Evolutionary conservation across 2,329 filamentous ascomycete species (phyloP).

Genomic region (Botryosphaeria agaves): DNA sequence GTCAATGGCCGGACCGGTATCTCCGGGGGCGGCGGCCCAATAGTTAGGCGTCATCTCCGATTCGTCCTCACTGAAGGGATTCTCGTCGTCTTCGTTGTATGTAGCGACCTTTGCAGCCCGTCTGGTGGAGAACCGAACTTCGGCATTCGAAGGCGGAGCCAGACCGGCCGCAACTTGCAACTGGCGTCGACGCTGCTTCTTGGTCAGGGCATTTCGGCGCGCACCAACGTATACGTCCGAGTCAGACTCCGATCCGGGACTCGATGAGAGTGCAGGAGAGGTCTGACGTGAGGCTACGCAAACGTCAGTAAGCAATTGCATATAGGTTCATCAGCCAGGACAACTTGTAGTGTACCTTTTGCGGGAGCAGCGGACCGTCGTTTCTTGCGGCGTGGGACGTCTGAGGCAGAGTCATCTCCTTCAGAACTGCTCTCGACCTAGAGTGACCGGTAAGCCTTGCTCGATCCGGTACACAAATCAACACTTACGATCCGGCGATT

Average conservation of each 20-base stretch:
- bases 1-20: conserved; percentile 75
- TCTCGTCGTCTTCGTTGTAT: conserved; percentile 50
- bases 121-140: conserved; percentile 83
- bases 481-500: conserved; percentile 40
- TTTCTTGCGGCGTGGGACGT: conserved; percentile 41
- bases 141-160: conserved; percentile 48
- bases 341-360: conserved; percentile 33
- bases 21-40: conserved; percentile 52
- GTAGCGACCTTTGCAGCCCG: conserved; percentile 59
- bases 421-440: conserved; percentile 42
- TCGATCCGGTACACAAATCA: conserved; percentile 1
- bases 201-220: conserved; percentile 46
- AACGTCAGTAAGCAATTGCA: neutral
- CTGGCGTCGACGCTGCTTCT: conserved; percentile 59
- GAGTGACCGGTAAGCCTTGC: conserved; percentile 6
- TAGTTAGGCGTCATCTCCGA: conserved; percentile 51
- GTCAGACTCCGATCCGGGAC: conserved; percentile 50
- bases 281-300: conserved; percentile 30
- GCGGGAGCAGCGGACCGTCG: conserved; percentile 48
- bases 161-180: conserved; percentile 43
- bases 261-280: conserved; percentile 30
- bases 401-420: conserved; percentile 54
- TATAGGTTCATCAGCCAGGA: neutral
- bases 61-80: conserved; percentile 39
- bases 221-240: conserved; percentile 63